A percentile compares a stretch with the other conserved stretches of the same genome.
Conservation (phyloP, 2,329 filamentous ascomycete genomes). For the Penicillium sp. region DNA sequence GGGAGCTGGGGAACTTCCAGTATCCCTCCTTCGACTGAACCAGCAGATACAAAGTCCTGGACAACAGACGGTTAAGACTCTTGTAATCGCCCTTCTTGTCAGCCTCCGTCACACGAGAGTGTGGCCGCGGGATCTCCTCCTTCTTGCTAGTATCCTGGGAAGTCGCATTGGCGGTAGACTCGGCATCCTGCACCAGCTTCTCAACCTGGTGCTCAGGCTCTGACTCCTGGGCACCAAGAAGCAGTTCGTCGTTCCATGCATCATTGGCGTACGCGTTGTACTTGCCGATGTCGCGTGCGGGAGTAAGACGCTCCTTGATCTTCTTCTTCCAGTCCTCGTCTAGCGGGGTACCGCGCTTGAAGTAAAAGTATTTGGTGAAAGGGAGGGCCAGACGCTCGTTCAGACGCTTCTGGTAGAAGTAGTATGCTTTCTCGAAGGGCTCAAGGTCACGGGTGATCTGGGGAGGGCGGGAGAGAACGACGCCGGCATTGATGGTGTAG, state of each 20-base stretch:
- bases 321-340: conserved; percentile 91
- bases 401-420: conserved; percentile 94
- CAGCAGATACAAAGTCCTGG: conserved; percentile 82
- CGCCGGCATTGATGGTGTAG: conserved; percentile 60
- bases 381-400: conserved; percentile 88
- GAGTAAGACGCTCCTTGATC: conserved; percentile 71
- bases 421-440: conserved; percentile 88
- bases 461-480: conserved; percentile 86
- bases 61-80: conserved; percentile 76
- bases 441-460: conserved; percentile 80
- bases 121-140: conserved; percentile 68
- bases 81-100: conserved; percentile 72
- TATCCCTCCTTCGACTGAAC: conserved; percentile 68
- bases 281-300: conserved; percentile 79
- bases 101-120: conserved; percentile 72
- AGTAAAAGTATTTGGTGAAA: conserved; percentile 91
- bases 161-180: conserved; percentile 47
- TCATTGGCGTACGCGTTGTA: conserved; percentile 74
- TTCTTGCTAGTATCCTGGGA: conserved; percentile 51
- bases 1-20: conserved; percentile 81
- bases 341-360: conserved; percentile 81
- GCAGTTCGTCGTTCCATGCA: conserved; percentile 89
- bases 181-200: conserved; percentile 72
- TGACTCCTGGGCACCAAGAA: conserved; percentile 70
- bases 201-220: conserved; percentile 66